Evolutionary conservation across 371 early-diverging fungal species (phyloP).

Genomic region (Conidiobolus incongruus): DNA sequence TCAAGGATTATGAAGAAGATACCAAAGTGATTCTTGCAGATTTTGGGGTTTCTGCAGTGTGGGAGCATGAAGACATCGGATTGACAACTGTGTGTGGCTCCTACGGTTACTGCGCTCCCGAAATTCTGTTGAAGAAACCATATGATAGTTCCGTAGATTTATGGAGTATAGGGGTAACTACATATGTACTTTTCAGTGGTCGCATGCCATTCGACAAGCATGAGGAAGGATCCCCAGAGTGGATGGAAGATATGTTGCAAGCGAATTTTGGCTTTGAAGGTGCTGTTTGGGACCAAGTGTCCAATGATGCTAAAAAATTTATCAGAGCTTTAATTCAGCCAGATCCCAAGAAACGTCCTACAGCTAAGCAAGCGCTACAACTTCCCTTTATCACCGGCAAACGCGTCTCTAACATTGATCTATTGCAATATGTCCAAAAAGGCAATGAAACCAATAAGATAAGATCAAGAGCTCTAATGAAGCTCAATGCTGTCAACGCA

Average conservation of each 20-base stretch:
- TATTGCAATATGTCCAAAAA: too few relatives aligned
- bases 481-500: too few relatives aligned
- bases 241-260: too few relatives aligned
- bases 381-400: too few relatives aligned
- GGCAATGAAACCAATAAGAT: too few relatives aligned
- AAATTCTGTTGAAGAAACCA: slow-evolving; percentile 42
- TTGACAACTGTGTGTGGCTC: slow-evolving; percentile 34
- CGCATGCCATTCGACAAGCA: too few relatives aligned
- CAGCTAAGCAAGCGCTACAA: too few relatives aligned
- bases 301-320: slow-evolving; percentile 45
- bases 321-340: slow-evolving; percentile 56
- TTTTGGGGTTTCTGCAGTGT: slow-evolving; percentile 34
- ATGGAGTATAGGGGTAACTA: slow-evolving; percentile 37
- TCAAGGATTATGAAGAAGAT: slow-evolving; percentile 25
- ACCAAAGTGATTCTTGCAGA: slow-evolving; percentile 36
- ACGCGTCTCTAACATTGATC: too few relatives aligned
- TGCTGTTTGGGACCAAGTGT: slow-evolving; percentile 79
- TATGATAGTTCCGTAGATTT: slow-evolving; percentile 64
- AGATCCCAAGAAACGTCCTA: slow-evolving; percentile 58
- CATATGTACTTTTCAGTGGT: too few relatives aligned
- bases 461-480: too few relatives aligned
- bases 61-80: slow-evolving; percentile 19
- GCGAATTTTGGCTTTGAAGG: too few relatives aligned
- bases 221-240: too few relatives aligned
- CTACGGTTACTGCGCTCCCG: slow-evolving; percentile 49